Evolutionary conservation across 805 yeast genomes (phyloP), one percentile per base, ranked within the genome.

Genomic region (Yamadazyma insecticola): DNA sequence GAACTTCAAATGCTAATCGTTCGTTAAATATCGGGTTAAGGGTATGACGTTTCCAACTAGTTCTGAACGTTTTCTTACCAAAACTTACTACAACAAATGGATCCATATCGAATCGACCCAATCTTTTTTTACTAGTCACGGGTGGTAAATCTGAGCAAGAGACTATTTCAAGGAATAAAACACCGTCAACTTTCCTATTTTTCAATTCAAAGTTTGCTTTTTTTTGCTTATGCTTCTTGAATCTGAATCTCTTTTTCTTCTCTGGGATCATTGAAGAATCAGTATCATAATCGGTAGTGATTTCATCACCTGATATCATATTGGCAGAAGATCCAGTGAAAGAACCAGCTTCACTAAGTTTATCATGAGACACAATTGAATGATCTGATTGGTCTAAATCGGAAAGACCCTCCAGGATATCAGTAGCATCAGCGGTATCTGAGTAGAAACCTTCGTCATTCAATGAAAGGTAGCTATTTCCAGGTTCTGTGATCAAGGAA

Each of bases 11-110:
- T 1, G 90, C 80, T 13, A 89, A 57, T 41, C 81, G 63, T 53
- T 89, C 95, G 45, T 87, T 78, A 58, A 78, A 90, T 1, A 78
- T 69, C 0, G 98, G 98, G 33, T 80, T 79, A 30, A 86, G 55
- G 1, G 86, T 81, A 53, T 90, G 97, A 14, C 84, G 72, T 43
- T 79, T 72, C 78, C 88, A 81, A 8, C 88, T 78, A 0, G 97
- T 88, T 43, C 94, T 74, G 54, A 76, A 90, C 0, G 90, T 87
- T 43, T 81, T 81, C 46, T 83, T 80, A 7, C 96, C 96, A 54
- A 90, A 87, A 0, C 96, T 79, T 1, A 87, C 80, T 13, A 90
- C 87, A 3, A 90, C 90, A 59, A 90, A 92, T 2, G 97, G 97
- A 51, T 92, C 98, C 94, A 92, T 86, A 55, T 88, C 96, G 50